These are phyloP conservation scores for Biscogniauxia sp. DNA, from an alignment of 2,329 filamentous ascomycete genomes.

Conservation along the genomic window DNA sequence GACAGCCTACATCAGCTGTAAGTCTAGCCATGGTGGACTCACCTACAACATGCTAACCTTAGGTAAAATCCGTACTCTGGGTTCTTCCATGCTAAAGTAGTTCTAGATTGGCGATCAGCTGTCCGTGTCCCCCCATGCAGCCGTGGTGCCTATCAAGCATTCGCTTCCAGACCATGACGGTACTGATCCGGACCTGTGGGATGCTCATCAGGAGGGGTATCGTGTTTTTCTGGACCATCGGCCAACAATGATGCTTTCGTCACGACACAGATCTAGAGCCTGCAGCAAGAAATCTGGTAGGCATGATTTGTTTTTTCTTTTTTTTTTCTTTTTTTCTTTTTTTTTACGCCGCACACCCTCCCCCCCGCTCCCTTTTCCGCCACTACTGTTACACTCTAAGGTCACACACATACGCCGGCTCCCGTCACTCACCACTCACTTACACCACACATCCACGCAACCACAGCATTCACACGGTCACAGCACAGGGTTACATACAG, in stretches of 20 bases:
- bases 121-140: background rate
- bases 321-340: too few relatives aligned
- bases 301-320: background rate
- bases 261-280: background rate
- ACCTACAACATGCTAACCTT: background rate
- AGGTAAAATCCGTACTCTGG: background rate
- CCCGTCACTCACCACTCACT: too few relatives aligned
- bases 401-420: background rate
- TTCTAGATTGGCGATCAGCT: background rate
- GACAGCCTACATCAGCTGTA: background rate
- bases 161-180: background rate
- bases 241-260: background rate
- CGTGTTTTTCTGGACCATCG: background rate
- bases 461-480: too few relatives aligned
- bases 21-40: background rate
- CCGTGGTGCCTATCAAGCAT: background rate
- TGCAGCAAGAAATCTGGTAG: background rate
- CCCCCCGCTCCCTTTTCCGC: too few relatives aligned
- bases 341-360: too few relatives aligned
- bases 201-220: slow-evolving; percentile 2
- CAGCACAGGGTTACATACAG: too few relatives aligned
- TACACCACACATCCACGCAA: too few relatives aligned
- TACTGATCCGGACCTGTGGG: background rate
- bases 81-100: background rate
- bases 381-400: background rate